phyloP scores from a whole-genome alignment of 2,329 filamentous ascomycete species.

The Pseudocercospora fuligena region DNA sequence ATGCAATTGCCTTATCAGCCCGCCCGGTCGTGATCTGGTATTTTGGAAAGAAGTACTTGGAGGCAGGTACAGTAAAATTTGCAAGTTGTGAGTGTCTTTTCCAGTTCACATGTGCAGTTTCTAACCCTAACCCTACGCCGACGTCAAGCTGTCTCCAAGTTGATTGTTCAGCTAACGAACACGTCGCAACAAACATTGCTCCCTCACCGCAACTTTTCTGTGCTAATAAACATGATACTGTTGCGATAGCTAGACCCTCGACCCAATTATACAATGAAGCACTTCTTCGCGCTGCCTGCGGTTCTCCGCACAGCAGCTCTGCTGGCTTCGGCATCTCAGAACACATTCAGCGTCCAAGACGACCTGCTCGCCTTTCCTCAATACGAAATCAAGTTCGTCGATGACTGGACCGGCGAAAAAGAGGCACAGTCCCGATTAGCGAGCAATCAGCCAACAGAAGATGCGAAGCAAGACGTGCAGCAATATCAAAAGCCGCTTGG shows the following conservation, averaged over 20 bases:
- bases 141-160: neutral
- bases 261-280: constrained; percentile 45
- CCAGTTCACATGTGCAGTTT: neutral
- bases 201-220: neutral
- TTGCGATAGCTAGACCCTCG: neutral
- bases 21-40: no score
- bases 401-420: constrained; percentile 69
- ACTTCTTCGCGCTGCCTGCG: constrained; percentile 55
- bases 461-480: constrained; percentile 19
- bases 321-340: constrained; percentile 52
- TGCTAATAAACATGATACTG: neutral
- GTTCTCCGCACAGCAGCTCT: constrained; percentile 54
- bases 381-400: constrained; percentile 76
- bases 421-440: constrained; percentile 68
- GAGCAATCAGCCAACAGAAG: constrained; percentile 2
- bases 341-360: constrained; percentile 82
- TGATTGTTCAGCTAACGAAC: neutral
- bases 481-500: constrained; percentile 28
- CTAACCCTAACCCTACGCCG: no score
- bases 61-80: no score
- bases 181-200: constrained; percentile 7
- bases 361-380: constrained; percentile 85
- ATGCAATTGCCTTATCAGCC: no score
- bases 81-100: no score
- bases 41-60: no score